Evolutionary conservation across 148 eudicot species (phyloP), one percentile per base, ranked within the genome.

Genomic region (Cornus kousa): DNA sequence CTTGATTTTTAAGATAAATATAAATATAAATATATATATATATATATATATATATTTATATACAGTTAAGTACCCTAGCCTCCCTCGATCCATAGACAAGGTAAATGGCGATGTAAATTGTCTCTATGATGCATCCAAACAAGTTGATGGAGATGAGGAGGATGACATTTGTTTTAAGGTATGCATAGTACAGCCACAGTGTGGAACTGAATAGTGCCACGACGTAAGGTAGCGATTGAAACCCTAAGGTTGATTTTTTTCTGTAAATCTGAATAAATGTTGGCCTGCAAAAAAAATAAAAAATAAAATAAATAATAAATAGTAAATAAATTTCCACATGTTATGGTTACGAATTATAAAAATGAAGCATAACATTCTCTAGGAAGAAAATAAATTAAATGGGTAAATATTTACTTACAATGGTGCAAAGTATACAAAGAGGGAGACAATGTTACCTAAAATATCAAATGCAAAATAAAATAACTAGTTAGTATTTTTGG

Each of bases 161-260:
- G 39, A 68, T 53, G n/a, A 87, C 87, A 55, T 88, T 53, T 53
- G 75, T 48, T 80, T 87, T 88, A 71, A 94, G 74, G 2, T 91
- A 32, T 31, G 93, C 92, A 31, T 94, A 94, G 59, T 89, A 92
- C 71, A 90, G 60, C 98, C 98, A 94, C n/a, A 94, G 83, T 88
- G 86, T 86, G 8, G 98, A 72, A 66, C 97, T 89, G 67, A 94
- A 89, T 0, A 94, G 83, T 7, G 94, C 85, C 3, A 87, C 88
- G n/a, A 86, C 83, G 68, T 92, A 92, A 1, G 98, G 97, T 20
- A 92, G 79, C 13, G 90, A 87, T 50, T 89, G 85, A 74, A 81
- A 94, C 28, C 89, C 89, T 76, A 89, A 59, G 7, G 88, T 90
- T 17, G 96, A 91, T 82, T 92, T 92, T 65, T 81, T 87, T 84